Evolutionary conservation across 2,329 filamentous ascomycete species (phyloP).

Genomic region (Apiospora aurea): DNA sequence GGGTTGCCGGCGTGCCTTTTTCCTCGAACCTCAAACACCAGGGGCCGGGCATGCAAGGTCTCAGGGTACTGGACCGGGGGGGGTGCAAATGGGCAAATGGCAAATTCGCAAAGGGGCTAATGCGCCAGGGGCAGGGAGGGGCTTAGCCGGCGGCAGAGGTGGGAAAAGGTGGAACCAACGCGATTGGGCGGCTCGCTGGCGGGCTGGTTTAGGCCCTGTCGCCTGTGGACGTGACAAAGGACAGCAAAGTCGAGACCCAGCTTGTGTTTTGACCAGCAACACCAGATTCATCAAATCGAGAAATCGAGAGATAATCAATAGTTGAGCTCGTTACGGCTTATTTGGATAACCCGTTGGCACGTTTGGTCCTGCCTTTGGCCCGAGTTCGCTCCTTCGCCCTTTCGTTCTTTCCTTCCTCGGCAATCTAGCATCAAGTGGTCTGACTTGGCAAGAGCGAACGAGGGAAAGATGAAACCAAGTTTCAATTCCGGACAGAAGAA

Average conservation of each 20-base stretch:
- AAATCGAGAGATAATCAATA: not conserved
- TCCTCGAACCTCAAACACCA: not conserved
- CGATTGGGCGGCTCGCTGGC: not conserved
- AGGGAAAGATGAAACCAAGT: conserved; percentile 3
- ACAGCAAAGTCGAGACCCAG: not conserved
- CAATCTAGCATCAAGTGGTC: not conserved
- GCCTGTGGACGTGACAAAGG: not conserved
- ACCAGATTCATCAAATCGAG: not conserved
- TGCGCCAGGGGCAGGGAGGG: not conserved
- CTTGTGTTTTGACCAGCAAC: no score
- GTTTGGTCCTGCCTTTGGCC: conserved; percentile 5
- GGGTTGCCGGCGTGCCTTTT: not conserved
- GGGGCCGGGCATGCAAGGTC: not conserved
- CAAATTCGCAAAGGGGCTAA: not conserved
- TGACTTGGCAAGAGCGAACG: not conserved
- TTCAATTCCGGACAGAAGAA: not conserved
- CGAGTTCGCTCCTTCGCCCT: not conserved
- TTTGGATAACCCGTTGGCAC: not conserved
- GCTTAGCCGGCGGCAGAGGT: no score
- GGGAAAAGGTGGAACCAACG: not conserved
- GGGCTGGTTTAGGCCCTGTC: not conserved
- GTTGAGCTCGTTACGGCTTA: not conserved
- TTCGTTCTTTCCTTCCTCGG: not conserved
- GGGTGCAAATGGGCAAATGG: no score
- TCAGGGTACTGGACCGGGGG: no score